Percentiles rank a stretch among this genome's conserved stretches.
Conservation (phyloP, 2,329 filamentous ascomycete genomes). For the Phyllosticta citribraziliensis region DNA sequence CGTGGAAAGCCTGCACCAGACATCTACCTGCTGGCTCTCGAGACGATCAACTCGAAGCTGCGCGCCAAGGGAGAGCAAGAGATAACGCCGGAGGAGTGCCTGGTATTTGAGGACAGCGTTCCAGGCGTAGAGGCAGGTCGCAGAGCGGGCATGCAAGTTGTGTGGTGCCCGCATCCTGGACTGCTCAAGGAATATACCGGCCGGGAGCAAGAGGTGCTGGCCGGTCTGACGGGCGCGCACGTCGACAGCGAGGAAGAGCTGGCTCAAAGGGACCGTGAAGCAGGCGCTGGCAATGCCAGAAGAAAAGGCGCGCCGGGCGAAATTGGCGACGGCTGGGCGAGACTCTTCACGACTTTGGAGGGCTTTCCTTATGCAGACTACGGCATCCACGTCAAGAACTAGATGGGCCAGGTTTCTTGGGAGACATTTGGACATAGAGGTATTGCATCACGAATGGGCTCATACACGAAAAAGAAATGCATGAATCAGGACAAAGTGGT, state of each 20-base stretch:
- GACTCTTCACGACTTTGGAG: slow-evolving; percentile 43
- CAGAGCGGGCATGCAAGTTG: slow-evolving; percentile 85
- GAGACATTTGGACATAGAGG: neutral
- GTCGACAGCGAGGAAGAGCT: slow-evolving; percentile 39
- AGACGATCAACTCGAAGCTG: slow-evolving; percentile 71
- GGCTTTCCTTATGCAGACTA: slow-evolving; percentile 51
- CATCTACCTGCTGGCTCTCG: slow-evolving; percentile 81
- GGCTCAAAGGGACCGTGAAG: slow-evolving; percentile 26
- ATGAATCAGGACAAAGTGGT: neutral
- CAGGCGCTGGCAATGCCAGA: slow-evolving; percentile 27
- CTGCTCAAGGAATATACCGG: slow-evolving; percentile 67
- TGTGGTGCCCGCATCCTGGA: slow-evolving; percentile 82
- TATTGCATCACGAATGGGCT: neutral
- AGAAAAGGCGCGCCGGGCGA: slow-evolving; percentile 41
- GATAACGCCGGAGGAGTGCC: slow-evolving; percentile 73
- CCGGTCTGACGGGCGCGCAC: slow-evolving; percentile 67
- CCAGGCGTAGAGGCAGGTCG: slow-evolving; percentile 85
- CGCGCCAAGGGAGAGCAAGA: slow-evolving; percentile 44
- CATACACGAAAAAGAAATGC: neutral
- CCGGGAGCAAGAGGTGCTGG: slow-evolving; percentile 70
- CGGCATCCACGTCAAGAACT: slow-evolving; percentile 36
- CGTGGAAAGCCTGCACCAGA: slow-evolving; percentile 92
- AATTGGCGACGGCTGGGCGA: slow-evolving; percentile 52
- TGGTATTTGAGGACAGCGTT: slow-evolving; percentile 94
- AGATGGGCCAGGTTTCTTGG: neutral